Percentiles rank a stretch among this genome's conserved stretches.
phyloP scores from a whole-genome alignment of 2,329 filamentous ascomycete genomes.

The Colletotrichum spaethianum region DNA sequence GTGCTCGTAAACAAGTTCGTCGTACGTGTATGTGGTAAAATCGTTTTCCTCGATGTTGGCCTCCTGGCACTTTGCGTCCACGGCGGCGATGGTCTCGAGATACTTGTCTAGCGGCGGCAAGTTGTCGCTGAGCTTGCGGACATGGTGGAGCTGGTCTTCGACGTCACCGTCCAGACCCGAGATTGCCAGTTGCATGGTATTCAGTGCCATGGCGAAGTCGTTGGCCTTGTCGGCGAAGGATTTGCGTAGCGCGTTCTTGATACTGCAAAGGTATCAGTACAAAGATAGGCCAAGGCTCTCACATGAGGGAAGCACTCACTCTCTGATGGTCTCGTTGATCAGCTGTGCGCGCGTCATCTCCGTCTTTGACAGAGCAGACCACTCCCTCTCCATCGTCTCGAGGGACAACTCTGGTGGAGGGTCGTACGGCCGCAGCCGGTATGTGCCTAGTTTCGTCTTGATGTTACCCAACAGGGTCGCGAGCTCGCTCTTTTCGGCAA shows the following conservation, averaged over 20 bases:
- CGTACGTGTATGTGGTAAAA: slow-evolving; percentile 99
- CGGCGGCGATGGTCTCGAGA: slow-evolving; percentile 85
- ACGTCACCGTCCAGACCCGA: slow-evolving; percentile 98
- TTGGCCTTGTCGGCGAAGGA: slow-evolving; percentile 99
- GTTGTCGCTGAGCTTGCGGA: slow-evolving; percentile 86
- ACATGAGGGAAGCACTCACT: slow-evolving; percentile 67
- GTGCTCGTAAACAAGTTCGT: slow-evolving; percentile 94
- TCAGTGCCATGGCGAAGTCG: slow-evolving; percentile 94
- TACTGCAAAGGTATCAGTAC: slow-evolving; percentile 65
- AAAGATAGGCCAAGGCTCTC: slow-evolving; percentile 44
- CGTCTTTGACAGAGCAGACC: slow-evolving; percentile 82
- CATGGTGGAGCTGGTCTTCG: slow-evolving; percentile 92
- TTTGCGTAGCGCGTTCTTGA: slow-evolving; percentile 93
- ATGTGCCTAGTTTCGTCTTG: slow-evolving; percentile 98
- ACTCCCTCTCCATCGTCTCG: slow-evolving; percentile 86
- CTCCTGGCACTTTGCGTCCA: slow-evolving; percentile 92
- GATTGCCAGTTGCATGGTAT: slow-evolving; percentile 94
- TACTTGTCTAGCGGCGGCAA: slow-evolving; percentile 92
- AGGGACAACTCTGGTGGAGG: slow-evolving; percentile 87
- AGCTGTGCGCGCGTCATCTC: slow-evolving; percentile 92
- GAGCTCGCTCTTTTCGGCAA: slow-evolving; percentile 96
- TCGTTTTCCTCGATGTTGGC: slow-evolving; percentile 99
- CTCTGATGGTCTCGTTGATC: slow-evolving; percentile 98
- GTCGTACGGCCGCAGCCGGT: slow-evolving; percentile 90
- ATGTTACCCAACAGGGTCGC: slow-evolving; percentile 96